Base-by-base conservation (phyloP, 2,329 filamentous ascomycete species). In the Epichloe aotearoae region DNA sequence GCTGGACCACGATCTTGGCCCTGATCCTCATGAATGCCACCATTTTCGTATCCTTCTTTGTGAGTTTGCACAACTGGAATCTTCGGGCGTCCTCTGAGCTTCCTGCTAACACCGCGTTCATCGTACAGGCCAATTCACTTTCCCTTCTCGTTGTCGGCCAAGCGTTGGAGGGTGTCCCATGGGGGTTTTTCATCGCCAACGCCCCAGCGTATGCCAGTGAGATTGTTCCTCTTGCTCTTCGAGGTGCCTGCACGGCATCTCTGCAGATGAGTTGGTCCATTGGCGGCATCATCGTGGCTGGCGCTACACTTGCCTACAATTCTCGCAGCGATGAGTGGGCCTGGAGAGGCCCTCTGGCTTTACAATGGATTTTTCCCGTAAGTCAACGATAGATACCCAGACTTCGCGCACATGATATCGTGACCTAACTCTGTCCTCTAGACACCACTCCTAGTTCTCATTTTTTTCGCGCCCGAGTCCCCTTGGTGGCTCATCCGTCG, bases 251-350 rank as follows among this genome's bases (percentile, higher is more conserved):
- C 14, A 82, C 79, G 2, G 74, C 77, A 58, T 81, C 76, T 67
- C 57, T 82, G 61, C 78, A 82, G 61, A 82, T 82, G 78, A 77
- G 76, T 66, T 82, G 79, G 79, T 74, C 77, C 4, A 76, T 82
- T 56, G 79, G 79, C 14, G 64, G 68, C 19, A 81, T 82, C 59
- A 77, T 82, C 41, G 78, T 82, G 37, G 73, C 69, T 23, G 78
- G 63, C 44, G 71, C 76, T 50, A 75, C 74, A 19, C 80, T 74
- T 58, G 59, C 63, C 49, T 80, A 75, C 68, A 73, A 79, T 55
- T 61, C 57, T 40, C 58, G 56, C 23, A 0, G 44, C 4, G 57
- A 61, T 58, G 58, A 69, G 17, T 53, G 51, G 51, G 51, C 51
- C 8, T 53, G 51, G 51, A 43, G 74, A 53, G 62, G 76, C 30